These are phyloP conservation scores for Thielaviopsis punctulata DNA, from an alignment of 2,329 filamentous ascomycete genomes.

Conservation along the genomic window DNA sequence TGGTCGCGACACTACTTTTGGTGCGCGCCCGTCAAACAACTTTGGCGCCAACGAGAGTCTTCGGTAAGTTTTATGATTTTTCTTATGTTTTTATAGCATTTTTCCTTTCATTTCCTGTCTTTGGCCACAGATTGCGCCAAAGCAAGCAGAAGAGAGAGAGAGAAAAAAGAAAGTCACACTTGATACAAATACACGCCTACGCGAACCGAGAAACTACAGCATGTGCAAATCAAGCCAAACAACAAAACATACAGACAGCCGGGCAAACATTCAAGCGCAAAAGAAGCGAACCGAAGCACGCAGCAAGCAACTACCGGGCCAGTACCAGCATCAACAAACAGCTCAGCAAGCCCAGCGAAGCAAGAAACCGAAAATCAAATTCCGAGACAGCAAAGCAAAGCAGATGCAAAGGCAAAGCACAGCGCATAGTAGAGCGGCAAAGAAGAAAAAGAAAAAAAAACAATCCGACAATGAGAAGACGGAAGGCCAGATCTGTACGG, in stretches of 20 bases:
- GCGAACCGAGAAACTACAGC: background rate
- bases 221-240: background rate
- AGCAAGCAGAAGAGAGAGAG: background rate
- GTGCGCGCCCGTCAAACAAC: conserved; percentile 2
- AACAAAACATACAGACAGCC: background rate
- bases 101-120: background rate
- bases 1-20: conserved; percentile 2
- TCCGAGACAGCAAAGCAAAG: background rate
- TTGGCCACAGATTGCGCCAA: background rate
- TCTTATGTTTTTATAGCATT: background rate
- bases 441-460: background rate
- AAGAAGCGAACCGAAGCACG: background rate
- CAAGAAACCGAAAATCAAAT: background rate
- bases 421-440: background rate
- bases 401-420: background rate
- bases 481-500: background rate
- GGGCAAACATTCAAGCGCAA: background rate
- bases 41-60: conserved; percentile 7
- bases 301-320: background rate
- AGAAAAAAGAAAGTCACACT: background rate
- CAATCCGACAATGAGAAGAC: background rate
- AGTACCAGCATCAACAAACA: background rate
- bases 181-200: background rate
- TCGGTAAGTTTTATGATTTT: conserved; percentile 5
- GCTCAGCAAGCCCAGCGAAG: background rate